Evolutionary conservation across 148 eudicot genomes (phyloP), one percentile per base, ranked within the genome.

Genomic region (Agrostemma githago): DNA sequence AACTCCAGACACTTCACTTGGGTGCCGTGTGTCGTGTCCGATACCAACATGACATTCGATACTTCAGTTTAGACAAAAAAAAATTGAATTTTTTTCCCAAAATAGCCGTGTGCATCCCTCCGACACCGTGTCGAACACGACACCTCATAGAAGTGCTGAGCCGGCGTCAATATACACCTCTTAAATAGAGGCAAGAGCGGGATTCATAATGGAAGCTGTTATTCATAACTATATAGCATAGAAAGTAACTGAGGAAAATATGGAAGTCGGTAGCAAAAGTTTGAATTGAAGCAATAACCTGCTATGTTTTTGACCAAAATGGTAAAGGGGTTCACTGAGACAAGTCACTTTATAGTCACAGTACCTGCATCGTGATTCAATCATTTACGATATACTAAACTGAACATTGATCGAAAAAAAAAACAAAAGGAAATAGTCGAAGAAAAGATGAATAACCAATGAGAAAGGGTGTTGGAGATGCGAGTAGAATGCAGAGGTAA

Each of bases 291-390:
- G 15, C 5, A 48, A n/a, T 5, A 59, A 92, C 98, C 96, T 90
- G 74, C 83, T 76, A 79, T 87, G 71, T 72, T 84, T 85, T 67
- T 88, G 84, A 5, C 98, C 98, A 64, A 86, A 76, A 51, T 72
- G 81, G 84, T 81, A 92, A 46, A 92, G 68, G 2, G 87, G 84
- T 48, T 84, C 85, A 42, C 90, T 92, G 68, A 92, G 79, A 17
- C 75, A 79, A 34, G 83, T 67, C 34, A 83, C 81, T 82, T 90
- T 92, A 79, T 83, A 77, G 71, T 92, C 98, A 21, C 96, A 92
- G 70, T 90, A 90, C 93, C 98, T 88, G 81, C 75, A 65, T 16
- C 58, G 10, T 58, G 11, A 34, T 38, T 72, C 54, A 64, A 51
- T 41, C 8, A 3, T 51, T 15, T 10, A 48, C 11, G 53, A 51